These are phyloP conservation scores for Castanea sativa DNA, from an alignment of 306 rosid genomes.

Conservation along the genomic window DNA sequence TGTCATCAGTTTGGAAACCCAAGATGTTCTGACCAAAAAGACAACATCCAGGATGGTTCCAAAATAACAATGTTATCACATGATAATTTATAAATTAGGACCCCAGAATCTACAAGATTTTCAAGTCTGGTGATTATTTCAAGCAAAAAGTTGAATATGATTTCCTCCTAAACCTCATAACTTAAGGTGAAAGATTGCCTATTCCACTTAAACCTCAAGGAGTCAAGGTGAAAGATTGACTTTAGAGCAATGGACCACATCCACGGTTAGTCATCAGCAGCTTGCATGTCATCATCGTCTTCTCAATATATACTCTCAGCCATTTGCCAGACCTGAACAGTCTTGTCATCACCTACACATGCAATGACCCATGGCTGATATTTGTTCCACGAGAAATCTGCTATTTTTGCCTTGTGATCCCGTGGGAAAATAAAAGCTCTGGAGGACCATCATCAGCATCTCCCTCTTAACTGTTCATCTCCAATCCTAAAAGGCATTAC, in stretches of 20 bases:
- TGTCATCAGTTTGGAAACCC: not conserved
- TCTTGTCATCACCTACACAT: slow-evolving; percentile 82
- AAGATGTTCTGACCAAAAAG: too few relatives aligned
- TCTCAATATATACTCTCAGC: slow-evolving; percentile 59
- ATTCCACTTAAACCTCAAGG: not conserved
- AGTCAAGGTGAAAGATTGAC: not conserved
- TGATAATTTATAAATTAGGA: not conserved
- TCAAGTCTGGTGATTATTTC: not conserved
- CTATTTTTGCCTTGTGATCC: slow-evolving; percentile 92
- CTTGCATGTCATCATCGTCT: slow-evolving; percentile 33
- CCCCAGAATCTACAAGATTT: not conserved
- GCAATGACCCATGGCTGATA: slow-evolving; percentile 76
- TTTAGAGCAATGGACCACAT: not conserved
- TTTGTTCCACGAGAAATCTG: slow-evolving; percentile 88
- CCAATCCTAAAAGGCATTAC: slow-evolving; percentile 54
- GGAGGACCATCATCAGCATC: slow-evolving; percentile 89
- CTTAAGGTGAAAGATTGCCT: not conserved
- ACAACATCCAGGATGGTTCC: too few relatives aligned
- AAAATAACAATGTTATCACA: not conserved
- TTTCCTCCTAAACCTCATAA: not conserved
- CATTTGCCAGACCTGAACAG: slow-evolving; percentile 88
- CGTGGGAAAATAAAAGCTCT: slow-evolving; percentile 79
- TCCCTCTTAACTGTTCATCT: slow-evolving; percentile 74
- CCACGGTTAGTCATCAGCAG: slow-evolving; percentile 15
- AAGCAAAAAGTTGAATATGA: not conserved